Evolutionary conservation across 495 filamentous ascomycete genomes (phyloP).

Genomic region (Hyaloscypha variabilis): DNA sequence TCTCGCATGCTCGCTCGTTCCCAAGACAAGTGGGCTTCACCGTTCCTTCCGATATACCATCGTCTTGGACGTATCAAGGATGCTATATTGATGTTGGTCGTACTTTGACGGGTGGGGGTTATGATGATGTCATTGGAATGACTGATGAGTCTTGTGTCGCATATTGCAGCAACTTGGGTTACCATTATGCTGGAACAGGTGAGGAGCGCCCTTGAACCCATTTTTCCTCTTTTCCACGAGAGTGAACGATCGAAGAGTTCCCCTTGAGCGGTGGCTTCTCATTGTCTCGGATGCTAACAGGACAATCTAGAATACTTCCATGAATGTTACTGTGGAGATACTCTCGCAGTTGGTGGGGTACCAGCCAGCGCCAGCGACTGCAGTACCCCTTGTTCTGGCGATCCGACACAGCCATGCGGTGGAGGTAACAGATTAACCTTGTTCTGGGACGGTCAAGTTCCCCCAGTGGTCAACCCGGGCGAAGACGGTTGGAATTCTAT

Average conservation of each 20-base stretch:
- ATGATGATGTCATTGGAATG: constrained; percentile 32
- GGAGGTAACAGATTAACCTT: constrained; percentile 38
- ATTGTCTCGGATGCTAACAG: neutral
- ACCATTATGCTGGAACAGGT: constrained; percentile 39
- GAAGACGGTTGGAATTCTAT: constrained; percentile 5
- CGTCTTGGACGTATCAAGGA: constrained; percentile 21
- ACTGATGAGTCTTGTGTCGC: constrained; percentile 42
- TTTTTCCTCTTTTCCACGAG: neutral
- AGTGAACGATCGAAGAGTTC: too few species aligned
- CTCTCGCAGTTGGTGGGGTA: neutral
- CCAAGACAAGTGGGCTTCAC: neutral
- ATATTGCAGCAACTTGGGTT: constrained; percentile 37
- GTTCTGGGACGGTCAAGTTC: constrained; percentile 18
- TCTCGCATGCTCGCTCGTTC: neutral
- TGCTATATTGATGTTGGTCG: constrained; percentile 23
- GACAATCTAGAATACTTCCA: constrained; percentile 29
- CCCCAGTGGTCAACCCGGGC: constrained; percentile 10
- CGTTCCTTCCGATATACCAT: constrained; percentile 11
- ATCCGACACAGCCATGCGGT: constrained; percentile 29
- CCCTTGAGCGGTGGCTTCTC: too few species aligned
- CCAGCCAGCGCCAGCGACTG: constrained; percentile 19
- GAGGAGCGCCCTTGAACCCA: constrained; percentile 34
- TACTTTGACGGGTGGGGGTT: constrained; percentile 18
- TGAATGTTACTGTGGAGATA: constrained; percentile 30
- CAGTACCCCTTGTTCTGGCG: constrained; percentile 30